Conservation (phyloP, 352 stramenopile species). For the Phytophthora tubulina region DNA sequence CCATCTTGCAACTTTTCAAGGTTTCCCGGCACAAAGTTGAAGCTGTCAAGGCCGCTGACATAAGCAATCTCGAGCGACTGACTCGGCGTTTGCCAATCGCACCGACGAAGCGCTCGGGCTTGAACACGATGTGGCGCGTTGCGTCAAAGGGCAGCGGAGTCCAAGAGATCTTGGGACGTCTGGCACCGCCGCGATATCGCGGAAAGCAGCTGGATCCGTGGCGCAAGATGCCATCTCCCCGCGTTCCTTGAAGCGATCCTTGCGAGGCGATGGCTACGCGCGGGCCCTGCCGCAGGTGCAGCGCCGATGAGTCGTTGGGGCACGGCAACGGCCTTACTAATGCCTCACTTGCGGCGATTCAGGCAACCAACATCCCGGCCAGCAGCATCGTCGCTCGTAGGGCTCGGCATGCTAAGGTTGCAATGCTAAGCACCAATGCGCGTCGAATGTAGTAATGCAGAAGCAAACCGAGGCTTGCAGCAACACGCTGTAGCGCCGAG, state of each 20-base stretch:
- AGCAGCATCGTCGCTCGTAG: conserved; percentile 23
- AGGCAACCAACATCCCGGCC: conserved; percentile 7
- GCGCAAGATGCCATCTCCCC: conserved; percentile 10
- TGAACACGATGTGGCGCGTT: conserved; percentile 27
- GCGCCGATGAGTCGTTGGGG: conserved; percentile 20
- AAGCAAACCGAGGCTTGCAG: conserved; percentile 7
- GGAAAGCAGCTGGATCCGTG: conserved; percentile 42
- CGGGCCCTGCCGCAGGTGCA: conserved; percentile 6
- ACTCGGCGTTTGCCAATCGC: conserved; percentile 22
- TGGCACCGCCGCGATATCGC: conserved; percentile 29
- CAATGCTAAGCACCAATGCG: background rate
- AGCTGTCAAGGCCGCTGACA: conserved; percentile 14
- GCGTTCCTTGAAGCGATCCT: conserved; percentile 33
- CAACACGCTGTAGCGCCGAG: conserved; percentile 6
- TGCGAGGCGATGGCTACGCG: conserved; percentile 27
- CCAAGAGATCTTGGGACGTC: conserved; percentile 30
- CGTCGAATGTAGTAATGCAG: conserved; percentile 1
- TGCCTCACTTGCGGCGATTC: conserved; percentile 8
- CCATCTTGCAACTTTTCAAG: background rate
- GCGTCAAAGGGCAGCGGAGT: conserved; percentile 9
- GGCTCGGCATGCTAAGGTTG: conserved; percentile 17
- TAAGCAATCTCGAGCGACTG: conserved; percentile 38
- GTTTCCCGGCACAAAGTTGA: conserved; percentile 18
- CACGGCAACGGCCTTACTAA: conserved; percentile 31
- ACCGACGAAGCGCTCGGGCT: conserved; percentile 1